Evolutionary conservation across 192 early-diverging fungal species (phyloP), one percentile per base, ranked within the genome.

Genomic region (Entomortierella beljakovae): DNA sequence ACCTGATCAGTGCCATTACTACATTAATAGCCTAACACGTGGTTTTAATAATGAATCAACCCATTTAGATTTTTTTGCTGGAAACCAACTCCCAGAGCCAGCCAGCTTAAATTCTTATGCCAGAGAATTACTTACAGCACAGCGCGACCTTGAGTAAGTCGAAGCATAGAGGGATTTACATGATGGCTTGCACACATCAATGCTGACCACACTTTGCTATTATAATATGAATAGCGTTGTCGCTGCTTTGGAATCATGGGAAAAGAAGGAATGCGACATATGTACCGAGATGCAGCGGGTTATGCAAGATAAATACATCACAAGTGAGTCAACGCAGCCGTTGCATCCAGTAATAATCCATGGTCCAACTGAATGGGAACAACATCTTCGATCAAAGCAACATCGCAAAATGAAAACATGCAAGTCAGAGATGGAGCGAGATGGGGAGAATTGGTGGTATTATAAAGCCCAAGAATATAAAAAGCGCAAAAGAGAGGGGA

Each of bases 351-450:
- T 72, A n/a, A 80, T 77, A 58, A 85, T 96, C 25, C 91, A 94
- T 63, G 95, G 95, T n/a, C 80, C 86, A 28, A 80, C 79, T 16
- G 92, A 94, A 60, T 94, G 91, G 88, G 82, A 89, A 42, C 90
- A 93, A 59, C 95, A 97, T 60, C 51, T 92, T 10, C 75, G 69
- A 22, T 92, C 90, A 49, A 87, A 87, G 18, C 83, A 83, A 42
- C 95, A 97, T 76, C 60, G 75, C n/a, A 81, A 61, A 26, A 82
- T 81, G 59, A 73, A 43, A 31, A 67, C 71, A 6, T 70, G 64
- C 34, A 80, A 83, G 48, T 53, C 77, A 46, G 85, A 80, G 54
- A 82, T 71, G 74, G 67, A 73, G 34, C 64, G 80, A 1, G 71
- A 82, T 29, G 80, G 80, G 7, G 26, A 32, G 26, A 71, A 81